Evolutionary conservation across 495 filamentous ascomycete genomes (phyloP), one percentile per base, ranked within the genome.

Genomic region (Xylaria sp.): DNA sequence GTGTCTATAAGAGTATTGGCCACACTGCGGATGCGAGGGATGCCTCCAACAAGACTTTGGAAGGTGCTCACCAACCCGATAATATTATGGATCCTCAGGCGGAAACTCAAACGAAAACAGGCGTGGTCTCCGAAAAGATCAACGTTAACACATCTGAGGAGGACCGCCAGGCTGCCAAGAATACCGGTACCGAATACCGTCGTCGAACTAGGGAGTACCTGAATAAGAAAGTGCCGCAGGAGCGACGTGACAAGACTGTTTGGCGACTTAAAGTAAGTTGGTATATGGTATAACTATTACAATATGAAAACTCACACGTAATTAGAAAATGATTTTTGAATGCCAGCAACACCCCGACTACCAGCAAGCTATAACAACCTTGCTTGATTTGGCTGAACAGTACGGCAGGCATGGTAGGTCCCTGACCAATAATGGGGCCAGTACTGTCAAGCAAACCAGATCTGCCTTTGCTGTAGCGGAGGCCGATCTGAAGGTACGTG

Each of bases 311-410:
- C 71, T 81, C 63, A 78, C 67, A 21, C 24, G 5, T 3, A 8
- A 7, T 26, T 46, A 85, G 89, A 98, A 98, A 88, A 97, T 99
- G 93, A 82, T 99, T 33, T 86, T 97, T 67, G 96, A 99, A 85
- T 92, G 97, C 68, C 96, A 99, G 79, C 90, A 93, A 48, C 96
- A 97, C 77, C 88, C 90, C 63, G 96, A 98, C 72, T 99, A 99
- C 79, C 88, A 94, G 70, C 89, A 90, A 77, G 97, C 96, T 9
- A 90, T 98, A 71, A 89, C 94, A 71, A 97, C 95, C 15, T 80
- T 99, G 7, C 85, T 99, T 37, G 81, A 85, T 44, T 84, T 99
- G 62, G 95, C 94, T 29, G 95, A 97, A 83, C 88, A 92, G 69
- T 99, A 99, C 74, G 89, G 88, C 66, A 88, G 90, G 48, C 94